Evolutionary conservation across 208 protist species (phyloP), one percentile per base, ranked within the genome.

Genomic region (Trichomonas gallinae): DNA sequence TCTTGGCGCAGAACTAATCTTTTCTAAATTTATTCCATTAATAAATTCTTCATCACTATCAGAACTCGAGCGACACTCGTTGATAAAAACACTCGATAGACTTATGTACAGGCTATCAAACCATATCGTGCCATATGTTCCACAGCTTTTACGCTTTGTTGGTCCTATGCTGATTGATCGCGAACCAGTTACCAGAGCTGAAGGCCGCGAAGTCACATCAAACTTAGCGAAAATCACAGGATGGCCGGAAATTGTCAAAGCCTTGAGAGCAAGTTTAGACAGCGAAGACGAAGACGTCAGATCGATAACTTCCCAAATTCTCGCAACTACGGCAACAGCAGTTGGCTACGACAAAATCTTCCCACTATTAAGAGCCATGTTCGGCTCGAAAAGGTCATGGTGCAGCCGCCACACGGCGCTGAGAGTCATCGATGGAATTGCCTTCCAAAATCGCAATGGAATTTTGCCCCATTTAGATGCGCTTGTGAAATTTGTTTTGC

Each of bases 101-200:
- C 98, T 99, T n/a, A 98, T 99, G 63, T 99, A 99, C 96, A 98
- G 99, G 96, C 98, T 99, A 45, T 99, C 99, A 96, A 98, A 99
- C 49, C 98, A 99, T 17, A 97, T 99, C 15, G 98, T 98, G 23
- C 98, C 98, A 17, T 99, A 99, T 89, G 98, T 99, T 36, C 99
- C 99, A 97, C 99, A 99, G 96, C 99, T 99, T 96, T 98, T 99
- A 0, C 98, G 99, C 51, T 99, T 99, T 72, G 99, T 99, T 97
- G 98, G 99, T 97, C 99, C 99, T 44, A 97, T 99, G 81, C 98
- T 99, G 34, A 99, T 99, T 40, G 99, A 99, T 85, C 98, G 99
- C 97, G 99, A 99, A 97, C 98, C 98, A 96, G 99, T 99, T 97
- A 98, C 99, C 0, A 98, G 99, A 85, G 98, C 99, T 42, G 99